These are phyloP conservation scores for Fusarium equiseti DNA, from an alignment of 2,329 filamentous ascomycete genomes.

Conservation along the genomic window DNA sequence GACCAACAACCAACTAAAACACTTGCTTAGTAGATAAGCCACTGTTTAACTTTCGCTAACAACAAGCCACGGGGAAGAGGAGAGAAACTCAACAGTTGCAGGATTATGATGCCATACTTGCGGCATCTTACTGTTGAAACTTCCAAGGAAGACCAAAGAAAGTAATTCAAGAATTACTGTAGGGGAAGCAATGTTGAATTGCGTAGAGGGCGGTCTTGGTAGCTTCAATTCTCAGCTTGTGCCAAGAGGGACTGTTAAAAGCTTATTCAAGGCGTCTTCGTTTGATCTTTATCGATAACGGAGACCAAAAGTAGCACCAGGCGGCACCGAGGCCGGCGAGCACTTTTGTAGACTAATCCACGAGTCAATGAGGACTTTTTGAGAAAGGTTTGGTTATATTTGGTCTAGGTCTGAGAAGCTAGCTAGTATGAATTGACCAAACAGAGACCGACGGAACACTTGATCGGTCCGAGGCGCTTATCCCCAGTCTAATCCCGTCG, in stretches of 20 bases:
- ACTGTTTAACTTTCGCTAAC: background rate
- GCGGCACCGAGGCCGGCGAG: background rate
- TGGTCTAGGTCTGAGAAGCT: background rate
- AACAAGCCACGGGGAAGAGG: background rate
- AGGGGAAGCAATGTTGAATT: background rate
- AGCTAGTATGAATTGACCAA: background rate
- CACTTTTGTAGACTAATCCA: background rate
- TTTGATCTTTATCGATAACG: background rate
- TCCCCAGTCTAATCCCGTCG: background rate
- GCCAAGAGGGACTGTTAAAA: background rate
- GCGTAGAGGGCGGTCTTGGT: background rate
- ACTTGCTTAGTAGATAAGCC: background rate
- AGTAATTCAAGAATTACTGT: background rate
- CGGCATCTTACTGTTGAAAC: background rate
- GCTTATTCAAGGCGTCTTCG: background rate
- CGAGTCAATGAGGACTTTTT: background rate
- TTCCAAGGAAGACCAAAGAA: accelerated
- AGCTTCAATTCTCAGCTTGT: too few species aligned
- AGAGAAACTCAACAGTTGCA: background rate
- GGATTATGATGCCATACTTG: background rate
- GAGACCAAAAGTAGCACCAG: background rate
- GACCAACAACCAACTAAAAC: background rate
- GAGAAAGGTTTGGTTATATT: background rate
- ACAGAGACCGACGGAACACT: background rate
- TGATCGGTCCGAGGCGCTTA: background rate